A percentile compares a stretch with the other conserved stretches of the same genome.
Evolutionary conservation across 2,329 filamentous ascomycete genomes (phyloP).

Genomic region (Colletotrichum nymphaeae): DNA sequence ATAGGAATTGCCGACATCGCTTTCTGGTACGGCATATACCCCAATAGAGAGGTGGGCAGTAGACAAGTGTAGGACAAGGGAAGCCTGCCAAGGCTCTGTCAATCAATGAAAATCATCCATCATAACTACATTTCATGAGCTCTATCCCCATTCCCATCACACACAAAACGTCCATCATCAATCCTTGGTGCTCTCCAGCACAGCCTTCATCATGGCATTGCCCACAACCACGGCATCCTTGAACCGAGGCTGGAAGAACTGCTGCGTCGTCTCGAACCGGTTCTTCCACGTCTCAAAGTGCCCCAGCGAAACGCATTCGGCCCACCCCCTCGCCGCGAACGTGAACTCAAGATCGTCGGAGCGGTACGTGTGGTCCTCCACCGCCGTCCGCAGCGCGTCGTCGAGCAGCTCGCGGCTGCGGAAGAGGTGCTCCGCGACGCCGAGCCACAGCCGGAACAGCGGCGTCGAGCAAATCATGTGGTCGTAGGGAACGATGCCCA

Average conservation of each 20-base stretch:
- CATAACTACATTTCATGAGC: neutral
- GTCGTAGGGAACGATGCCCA: slow-evolving; percentile 95
- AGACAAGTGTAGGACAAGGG: neutral
- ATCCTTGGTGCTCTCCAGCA: slow-evolving; percentile 79
- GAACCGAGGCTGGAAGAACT: slow-evolving; percentile 92
- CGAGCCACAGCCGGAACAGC: slow-evolving; percentile 94
- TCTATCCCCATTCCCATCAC: neutral
- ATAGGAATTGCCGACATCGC: neutral
- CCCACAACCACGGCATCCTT: slow-evolving; percentile 87
- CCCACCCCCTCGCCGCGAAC: slow-evolving; percentile 96
- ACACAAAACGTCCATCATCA: neutral
- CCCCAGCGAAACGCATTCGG: slow-evolving; percentile 89
- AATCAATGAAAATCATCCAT: neutral
- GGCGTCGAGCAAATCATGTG: slow-evolving; percentile 99
- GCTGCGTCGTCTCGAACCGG: slow-evolving; percentile 89
- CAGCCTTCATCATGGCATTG: slow-evolving; percentile 97
- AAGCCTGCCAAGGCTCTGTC: neutral
- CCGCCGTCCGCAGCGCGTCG: slow-evolving; percentile 85
- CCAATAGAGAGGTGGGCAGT: neutral
- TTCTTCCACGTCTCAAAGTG: slow-evolving; percentile 94
- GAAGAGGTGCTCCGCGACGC: slow-evolving; percentile 97
- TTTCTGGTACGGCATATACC: neutral
- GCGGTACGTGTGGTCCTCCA: slow-evolving; percentile 92
- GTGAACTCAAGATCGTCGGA: slow-evolving; percentile 97
- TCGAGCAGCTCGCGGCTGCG: slow-evolving; percentile 84